Percentiles rank a stretch among this genome's conserved stretches.
Conservation (phyloP, 2,329 filamentous ascomycete genomes). For the Parastagonospora avenae region DNA sequence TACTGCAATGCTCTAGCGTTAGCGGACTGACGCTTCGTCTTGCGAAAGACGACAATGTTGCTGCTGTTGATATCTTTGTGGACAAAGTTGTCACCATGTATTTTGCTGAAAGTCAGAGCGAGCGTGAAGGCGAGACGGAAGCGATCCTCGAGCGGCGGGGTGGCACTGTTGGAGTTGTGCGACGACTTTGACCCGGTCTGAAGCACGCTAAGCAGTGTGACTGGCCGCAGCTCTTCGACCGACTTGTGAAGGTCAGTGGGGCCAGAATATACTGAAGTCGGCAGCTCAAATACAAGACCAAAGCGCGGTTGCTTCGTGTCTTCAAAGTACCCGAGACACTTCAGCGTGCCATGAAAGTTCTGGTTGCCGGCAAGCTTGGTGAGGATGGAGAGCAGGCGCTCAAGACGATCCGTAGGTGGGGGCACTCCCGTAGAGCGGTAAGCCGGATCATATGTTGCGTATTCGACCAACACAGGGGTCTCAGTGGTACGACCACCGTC, state of each 20-base stretch:
- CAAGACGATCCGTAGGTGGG: conserved; percentile 53
- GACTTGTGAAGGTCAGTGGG: conserved; percentile 60
- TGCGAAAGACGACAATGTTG: conserved; percentile 69
- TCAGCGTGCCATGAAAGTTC: conserved; percentile 54
- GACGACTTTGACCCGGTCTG: conserved; percentile 53
- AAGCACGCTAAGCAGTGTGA: conserved; percentile 54
- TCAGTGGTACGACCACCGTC: conserved; percentile 40
- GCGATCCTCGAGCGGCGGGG: conserved; percentile 70
- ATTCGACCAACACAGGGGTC: conserved; percentile 72
- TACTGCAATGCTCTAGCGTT: conserved; percentile 47
- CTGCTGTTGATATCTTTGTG: conserved; percentile 73
- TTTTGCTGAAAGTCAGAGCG: conserved; percentile 72
- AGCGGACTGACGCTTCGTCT: conserved; percentile 52
- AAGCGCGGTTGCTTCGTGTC: conserved; percentile 71
- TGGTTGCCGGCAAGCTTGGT: conserved; percentile 38
- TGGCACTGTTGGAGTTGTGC: conserved; percentile 48
- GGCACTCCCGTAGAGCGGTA: conserved; percentile 55
- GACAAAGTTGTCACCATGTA: conserved; percentile 71
- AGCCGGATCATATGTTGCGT: conserved; percentile 59
- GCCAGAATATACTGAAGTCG: conserved; percentile 55
- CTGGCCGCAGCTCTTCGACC: conserved; percentile 45
- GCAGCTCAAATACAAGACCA: conserved; percentile 76
- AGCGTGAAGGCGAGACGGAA: conserved; percentile 76
- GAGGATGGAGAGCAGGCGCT: conserved; percentile 45
- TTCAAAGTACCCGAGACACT: conserved; percentile 73